A percentile compares a stretch with the other conserved stretches of the same genome.
These are phyloP conservation scores for Mucor piriformis DNA, from an alignment of 371 early-diverging fungal species.

Conservation along the genomic window DNA sequence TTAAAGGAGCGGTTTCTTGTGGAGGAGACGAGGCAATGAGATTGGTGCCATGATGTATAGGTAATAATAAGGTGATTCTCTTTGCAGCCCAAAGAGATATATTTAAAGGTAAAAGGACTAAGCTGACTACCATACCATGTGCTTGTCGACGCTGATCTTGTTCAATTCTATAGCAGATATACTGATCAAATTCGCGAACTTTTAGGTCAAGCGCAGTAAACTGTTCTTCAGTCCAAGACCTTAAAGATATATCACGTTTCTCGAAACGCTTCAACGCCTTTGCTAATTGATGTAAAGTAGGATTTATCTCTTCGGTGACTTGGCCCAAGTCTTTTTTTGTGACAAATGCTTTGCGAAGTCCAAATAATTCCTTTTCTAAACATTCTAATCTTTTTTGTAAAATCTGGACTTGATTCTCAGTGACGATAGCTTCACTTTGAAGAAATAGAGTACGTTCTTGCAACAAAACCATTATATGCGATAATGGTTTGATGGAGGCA, in stretches of 20 bases:
- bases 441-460: conserved; percentile 57
- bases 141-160: conserved; percentile 44
- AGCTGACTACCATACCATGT: conserved; percentile 33
- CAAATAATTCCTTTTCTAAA: conserved; percentile 62
- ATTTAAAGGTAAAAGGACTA: conserved; percentile 46
- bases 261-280: conserved; percentile 57
- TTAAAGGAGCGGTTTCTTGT: not conserved
- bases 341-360: conserved; percentile 62
- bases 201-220: conserved; percentile 52
- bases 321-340: conserved; percentile 68
- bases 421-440: conserved; percentile 57
- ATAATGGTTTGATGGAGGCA: conserved; percentile 59
- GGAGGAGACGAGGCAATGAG: conserved; percentile 1
- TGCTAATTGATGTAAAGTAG: conserved; percentile 41
- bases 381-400: conserved; percentile 47
- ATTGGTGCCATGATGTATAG: not conserved
- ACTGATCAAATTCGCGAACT: conserved; percentile 54
- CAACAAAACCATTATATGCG: conserved; percentile 51
- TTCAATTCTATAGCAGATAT: conserved; percentile 52
- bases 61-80: conserved; percentile 30
- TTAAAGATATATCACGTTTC: conserved; percentile 49
- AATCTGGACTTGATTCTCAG: conserved; percentile 47
- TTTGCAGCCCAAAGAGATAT: conserved; percentile 44
- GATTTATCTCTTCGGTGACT: conserved; percentile 33
- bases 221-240: conserved; percentile 58